A percentile compares a stretch with the other conserved stretches of the same genome.
Conservation (phyloP, 2,329 filamentous ascomycete genomes). For the Phialophora macrospora region DNA sequence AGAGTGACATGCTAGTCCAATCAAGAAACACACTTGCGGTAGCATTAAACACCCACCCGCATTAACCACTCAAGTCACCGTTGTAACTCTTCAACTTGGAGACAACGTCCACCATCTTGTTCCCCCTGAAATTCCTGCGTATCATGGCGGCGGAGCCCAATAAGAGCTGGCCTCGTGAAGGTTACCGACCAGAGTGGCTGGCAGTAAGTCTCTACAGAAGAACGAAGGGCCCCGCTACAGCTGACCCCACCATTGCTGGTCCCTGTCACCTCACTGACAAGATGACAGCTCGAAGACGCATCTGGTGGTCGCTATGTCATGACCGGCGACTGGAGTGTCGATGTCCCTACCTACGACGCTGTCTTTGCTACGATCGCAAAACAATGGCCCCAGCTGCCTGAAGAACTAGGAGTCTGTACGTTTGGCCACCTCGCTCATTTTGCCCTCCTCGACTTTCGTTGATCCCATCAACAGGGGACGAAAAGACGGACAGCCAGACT, state of each 20-base stretch:
- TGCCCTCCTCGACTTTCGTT: neutral
- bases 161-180: conserved; percentile 28
- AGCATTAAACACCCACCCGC: neutral
- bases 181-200: conserved; percentile 35
- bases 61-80: neutral
- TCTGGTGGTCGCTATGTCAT: conserved; percentile 33
- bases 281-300: conserved; percentile 33
- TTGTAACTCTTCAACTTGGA: conserved; percentile 2
- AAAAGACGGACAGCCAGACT: conserved; percentile 27
- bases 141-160: conserved; percentile 17
- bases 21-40: neutral
- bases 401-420: conserved; percentile 34
- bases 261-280: neutral
- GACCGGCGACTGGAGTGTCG: conserved; percentile 31
- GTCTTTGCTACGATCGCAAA: conserved; percentile 31
- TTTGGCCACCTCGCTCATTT: neutral
- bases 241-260: neutral
- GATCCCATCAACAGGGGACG: conserved; percentile 24
- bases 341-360: conserved; percentile 33
- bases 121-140: neutral
- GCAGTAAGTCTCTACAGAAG: conserved; percentile 25
- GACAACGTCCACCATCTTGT: neutral
- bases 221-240: neutral
- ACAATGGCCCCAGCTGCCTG: conserved; percentile 30
- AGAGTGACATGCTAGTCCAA: neutral